Evolutionary conservation across 1,284 basidiomycete species (phyloP).

Genomic region (Waitea zeae): DNA sequence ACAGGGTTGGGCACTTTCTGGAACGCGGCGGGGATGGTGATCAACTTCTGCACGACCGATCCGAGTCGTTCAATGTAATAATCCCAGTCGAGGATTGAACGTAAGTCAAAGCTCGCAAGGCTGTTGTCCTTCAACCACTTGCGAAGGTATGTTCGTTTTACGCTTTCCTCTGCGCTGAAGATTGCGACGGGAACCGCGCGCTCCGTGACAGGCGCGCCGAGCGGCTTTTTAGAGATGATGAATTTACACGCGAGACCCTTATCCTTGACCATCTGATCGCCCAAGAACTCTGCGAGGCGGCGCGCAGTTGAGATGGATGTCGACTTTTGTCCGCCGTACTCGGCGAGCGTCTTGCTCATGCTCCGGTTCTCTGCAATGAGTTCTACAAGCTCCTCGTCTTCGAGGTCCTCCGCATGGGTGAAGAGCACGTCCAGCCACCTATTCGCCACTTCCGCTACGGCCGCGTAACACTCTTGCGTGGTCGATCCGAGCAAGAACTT

Average conservation of each 20-base stretch:
- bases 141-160: slow-evolving; percentile 84
- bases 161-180: slow-evolving; percentile 85
- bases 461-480: slow-evolving; percentile 89
- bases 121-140: slow-evolving; percentile 95
- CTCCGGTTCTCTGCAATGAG: slow-evolving; percentile 98
- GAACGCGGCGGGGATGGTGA: slow-evolving; percentile 98
- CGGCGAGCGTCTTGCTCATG: slow-evolving; percentile 94
- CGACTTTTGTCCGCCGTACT: slow-evolving; percentile 94
- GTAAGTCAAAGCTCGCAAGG: slow-evolving; percentile 79
- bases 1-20: slow-evolving; percentile 97
- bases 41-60: slow-evolving; percentile 96
- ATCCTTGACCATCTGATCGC: slow-evolving; percentile 98
- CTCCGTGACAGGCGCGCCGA: slow-evolving; percentile 92
- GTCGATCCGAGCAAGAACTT: slow-evolving; percentile 90
- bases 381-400: slow-evolving; percentile 89
- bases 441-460: slow-evolving; percentile 87
- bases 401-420: slow-evolving; percentile 69
- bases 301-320: slow-evolving; percentile 96
- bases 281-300: slow-evolving; percentile 92
- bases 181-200: slow-evolving; percentile 97
- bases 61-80: slow-evolving; percentile 98
- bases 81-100: slow-evolving; percentile 93
- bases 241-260: slow-evolving; percentile 98
- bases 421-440: slow-evolving; percentile 97
- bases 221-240: slow-evolving; percentile 91